A percentile compares a stretch with the other conserved stretches of the same genome.
Evolutionary conservation across 1,284 basidiomycete genomes (phyloP).

Genomic region (Lignosus rhinocerotis): DNA sequence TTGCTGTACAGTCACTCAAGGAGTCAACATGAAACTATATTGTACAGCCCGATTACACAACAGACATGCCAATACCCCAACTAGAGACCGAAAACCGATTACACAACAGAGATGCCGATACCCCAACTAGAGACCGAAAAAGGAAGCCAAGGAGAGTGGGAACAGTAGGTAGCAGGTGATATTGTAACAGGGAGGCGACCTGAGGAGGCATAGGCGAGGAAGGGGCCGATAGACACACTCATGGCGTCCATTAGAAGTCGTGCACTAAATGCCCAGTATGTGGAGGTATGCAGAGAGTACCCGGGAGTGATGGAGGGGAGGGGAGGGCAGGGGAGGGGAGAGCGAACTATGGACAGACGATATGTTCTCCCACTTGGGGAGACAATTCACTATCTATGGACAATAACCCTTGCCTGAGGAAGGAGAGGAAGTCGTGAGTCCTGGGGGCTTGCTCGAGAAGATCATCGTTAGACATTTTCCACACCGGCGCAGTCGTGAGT

Average conservation of each 20-base stretch:
- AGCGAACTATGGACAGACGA: background rate
- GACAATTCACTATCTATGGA: background rate
- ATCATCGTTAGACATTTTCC: slow-evolving; percentile 14
- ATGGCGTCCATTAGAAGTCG: no score
- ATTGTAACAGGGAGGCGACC: background rate
- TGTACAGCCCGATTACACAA: background rate
- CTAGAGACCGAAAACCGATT: background rate
- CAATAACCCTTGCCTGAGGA: background rate
- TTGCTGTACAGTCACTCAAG: background rate
- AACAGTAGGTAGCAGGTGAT: background rate
- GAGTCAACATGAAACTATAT: background rate
- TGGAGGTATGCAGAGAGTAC: no score
- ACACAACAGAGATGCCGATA: slow-evolving; percentile 4
- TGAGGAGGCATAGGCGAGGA: no score
- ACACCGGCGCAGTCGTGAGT: slow-evolving; percentile 12
- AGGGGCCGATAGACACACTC: no score
- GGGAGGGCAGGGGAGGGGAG: background rate
- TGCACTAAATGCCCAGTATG: no score
- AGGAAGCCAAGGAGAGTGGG: background rate
- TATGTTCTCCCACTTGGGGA: background rate
- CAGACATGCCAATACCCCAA: slow-evolving; percentile 7
- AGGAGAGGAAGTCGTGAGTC: background rate
- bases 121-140: slow-evolving; percentile 1
- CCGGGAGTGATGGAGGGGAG: background rate
- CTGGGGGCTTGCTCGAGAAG: background rate